These are phyloP conservation scores for Vigna nakashimae DNA, from an alignment of 306 rosid genomes.

Conservation along the genomic window DNA sequence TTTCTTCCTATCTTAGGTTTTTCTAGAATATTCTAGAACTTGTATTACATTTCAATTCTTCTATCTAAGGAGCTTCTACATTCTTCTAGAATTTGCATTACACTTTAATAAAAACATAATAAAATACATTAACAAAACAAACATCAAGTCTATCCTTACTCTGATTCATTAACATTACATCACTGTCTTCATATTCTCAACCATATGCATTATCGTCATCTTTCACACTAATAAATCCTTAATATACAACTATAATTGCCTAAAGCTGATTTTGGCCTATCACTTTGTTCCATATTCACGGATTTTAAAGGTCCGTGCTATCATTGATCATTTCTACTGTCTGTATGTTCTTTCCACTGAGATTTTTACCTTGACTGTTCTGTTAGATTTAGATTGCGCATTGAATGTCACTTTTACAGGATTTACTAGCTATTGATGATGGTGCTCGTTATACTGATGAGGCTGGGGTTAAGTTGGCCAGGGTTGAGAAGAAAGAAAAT, in stretches of 20 bases:
- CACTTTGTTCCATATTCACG: conserved; percentile 5
- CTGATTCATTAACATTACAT: not conserved
- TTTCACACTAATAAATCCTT: not conserved
- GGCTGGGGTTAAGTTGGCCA: conserved; percentile 56
- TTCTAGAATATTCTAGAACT: too few species aligned
- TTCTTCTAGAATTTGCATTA: too few species aligned
- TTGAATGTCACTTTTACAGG: conserved; percentile 54
- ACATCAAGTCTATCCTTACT: not conserved
- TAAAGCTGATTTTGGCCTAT: not conserved
- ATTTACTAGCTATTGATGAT: conserved; percentile 57
- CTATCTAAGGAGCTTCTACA: too few species aligned
- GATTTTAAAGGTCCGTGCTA: conserved; percentile 15
- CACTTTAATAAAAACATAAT: too few species aligned
- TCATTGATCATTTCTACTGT: conserved; percentile 24
- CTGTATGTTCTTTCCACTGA: not conserved
- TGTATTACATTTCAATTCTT: too few species aligned
- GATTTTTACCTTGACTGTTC: conserved; percentile 1
- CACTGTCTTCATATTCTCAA: not conserved
- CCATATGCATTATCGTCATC: too few species aligned
- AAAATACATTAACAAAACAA: not conserved
- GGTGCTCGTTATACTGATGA: conserved; percentile 49
- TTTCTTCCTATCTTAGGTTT: too few species aligned
- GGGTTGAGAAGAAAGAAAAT: conserved; percentile 70
- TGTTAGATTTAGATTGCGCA: conserved; percentile 37
- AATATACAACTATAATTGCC: not conserved